Conservation (phyloP, 331 rosid species). For the Malus hybrid region DNA sequence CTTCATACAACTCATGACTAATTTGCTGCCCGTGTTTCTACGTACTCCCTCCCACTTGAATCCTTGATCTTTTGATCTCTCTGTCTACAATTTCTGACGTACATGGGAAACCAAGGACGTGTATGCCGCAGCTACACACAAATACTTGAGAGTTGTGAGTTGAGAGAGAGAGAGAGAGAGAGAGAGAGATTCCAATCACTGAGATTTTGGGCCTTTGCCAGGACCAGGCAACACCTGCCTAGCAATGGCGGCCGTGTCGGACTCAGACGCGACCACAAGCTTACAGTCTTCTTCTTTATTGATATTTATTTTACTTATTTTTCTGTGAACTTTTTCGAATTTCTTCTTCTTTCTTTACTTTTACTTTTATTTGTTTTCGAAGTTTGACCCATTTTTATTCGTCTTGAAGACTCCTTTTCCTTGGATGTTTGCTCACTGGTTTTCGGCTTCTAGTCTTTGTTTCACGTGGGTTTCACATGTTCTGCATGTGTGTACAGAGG, state of each 20-base stretch:
- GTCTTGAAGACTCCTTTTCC: background rate
- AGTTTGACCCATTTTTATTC: background rate
- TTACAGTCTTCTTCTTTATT: background rate
- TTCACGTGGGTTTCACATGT: conserved; percentile 27
- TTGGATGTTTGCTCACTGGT: conserved; percentile 5
- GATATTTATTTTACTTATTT: background rate
- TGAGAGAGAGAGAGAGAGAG: background rate
- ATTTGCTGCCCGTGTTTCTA: background rate
- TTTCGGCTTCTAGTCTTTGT: background rate
- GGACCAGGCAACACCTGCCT: background rate
- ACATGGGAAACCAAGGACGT: background rate
- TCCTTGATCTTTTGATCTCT: background rate
- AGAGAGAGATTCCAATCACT: background rate
- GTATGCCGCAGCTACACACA: background rate
- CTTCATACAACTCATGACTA: background rate
- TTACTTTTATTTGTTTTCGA: background rate
- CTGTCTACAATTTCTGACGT: background rate
- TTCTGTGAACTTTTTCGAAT: background rate
- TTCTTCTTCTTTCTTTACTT: background rate
- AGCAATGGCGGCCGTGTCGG: conserved; percentile 16
- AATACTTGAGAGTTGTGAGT: background rate
- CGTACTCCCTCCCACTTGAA: background rate
- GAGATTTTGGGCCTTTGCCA: conserved; percentile 12
- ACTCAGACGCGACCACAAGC: conserved; percentile 1
- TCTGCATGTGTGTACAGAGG: background rate